These are phyloP conservation scores for Acacia crassicarpa DNA, from an alignment of 306 rosid species.

Conservation along the genomic window DNA sequence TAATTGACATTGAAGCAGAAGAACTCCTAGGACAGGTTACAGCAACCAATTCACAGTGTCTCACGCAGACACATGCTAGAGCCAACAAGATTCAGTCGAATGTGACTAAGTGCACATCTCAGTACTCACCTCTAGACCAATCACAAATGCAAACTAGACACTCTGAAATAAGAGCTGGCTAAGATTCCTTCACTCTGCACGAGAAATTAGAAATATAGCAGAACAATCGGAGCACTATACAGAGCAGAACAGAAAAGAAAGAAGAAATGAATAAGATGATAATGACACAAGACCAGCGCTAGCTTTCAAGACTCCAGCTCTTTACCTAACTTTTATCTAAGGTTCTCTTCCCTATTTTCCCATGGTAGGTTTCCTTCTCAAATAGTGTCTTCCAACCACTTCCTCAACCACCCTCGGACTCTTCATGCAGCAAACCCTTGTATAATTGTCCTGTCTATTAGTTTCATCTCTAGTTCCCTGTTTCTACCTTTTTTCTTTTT, in stretches of 20 bases:
- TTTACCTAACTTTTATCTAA: neutral
- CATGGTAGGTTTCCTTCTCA: neutral
- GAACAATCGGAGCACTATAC: neutral
- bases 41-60: neutral
- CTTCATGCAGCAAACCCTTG: neutral
- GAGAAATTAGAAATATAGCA: neutral
- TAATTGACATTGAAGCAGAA: neutral
- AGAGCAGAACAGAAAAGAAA: neutral
- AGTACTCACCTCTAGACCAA: neutral
- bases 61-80: neutral
- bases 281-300: neutral
- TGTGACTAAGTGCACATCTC: neutral
- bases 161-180: neutral
- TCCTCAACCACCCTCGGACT: neutral
- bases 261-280: neutral
- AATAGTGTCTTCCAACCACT: neutral
- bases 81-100: neutral
- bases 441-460: neutral
- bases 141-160: neutral
- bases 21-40: neutral
- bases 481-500: neutral
- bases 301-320: neutral
- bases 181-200: neutral
- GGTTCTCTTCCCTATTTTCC: neutral
- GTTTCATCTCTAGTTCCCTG: neutral